These are phyloP conservation scores for Aspergillus sp. DNA, from an alignment of 2,329 filamentous ascomycete species.

Conservation along the genomic window DNA sequence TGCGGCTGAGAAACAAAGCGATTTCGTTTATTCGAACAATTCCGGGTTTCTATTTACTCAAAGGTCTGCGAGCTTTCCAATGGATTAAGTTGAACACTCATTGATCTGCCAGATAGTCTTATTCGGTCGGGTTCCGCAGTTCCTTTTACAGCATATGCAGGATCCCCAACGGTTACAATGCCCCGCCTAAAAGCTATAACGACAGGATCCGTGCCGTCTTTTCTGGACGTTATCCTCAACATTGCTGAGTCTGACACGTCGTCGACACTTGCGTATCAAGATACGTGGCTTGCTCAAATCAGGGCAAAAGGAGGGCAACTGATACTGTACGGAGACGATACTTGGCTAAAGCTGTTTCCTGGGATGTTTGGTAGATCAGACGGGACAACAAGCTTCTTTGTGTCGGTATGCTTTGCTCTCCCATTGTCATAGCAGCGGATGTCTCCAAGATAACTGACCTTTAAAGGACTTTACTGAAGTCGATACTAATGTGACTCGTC, in stretches of 20 bases:
- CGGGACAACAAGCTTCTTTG: slow-evolving; percentile 96
- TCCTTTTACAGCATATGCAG: slow-evolving; percentile 92
- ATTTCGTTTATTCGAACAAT: slow-evolving; percentile 81
- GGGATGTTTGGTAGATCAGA: slow-evolving; percentile 82
- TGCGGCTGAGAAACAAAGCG: slow-evolving; percentile 55
- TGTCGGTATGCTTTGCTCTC: slow-evolving; percentile 67
- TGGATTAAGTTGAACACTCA: neutral
- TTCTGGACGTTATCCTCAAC: slow-evolving; percentile 94
- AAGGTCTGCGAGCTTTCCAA: slow-evolving; percentile 53
- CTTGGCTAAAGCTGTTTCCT: slow-evolving; percentile 96
- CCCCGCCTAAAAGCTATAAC: slow-evolving; percentile 96
- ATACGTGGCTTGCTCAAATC: slow-evolving; percentile 95
- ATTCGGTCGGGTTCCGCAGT: slow-evolving; percentile 81
- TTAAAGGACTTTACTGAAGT: slow-evolving; percentile 92
- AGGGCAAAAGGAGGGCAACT: slow-evolving; percentile 74
- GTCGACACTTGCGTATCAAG: slow-evolving; percentile 82
- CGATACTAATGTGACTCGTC: slow-evolving; percentile 93
- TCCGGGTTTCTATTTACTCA: slow-evolving; percentile 90
- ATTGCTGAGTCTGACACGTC: slow-evolving; percentile 92
- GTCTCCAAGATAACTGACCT: slow-evolving; percentile 12
- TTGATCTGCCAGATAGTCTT: slow-evolving; percentile 55
- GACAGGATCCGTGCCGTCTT: slow-evolving; percentile 96
- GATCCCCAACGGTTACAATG: slow-evolving; percentile 98
- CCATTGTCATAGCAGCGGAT: neutral
- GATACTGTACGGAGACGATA: slow-evolving; percentile 96